Percentiles rank a stretch among this genome's conserved stretches.
These are phyloP conservation scores for Hippophae rhamnoides DNA, from an alignment of 306 rosid genomes.

Conservation along the genomic window DNA sequence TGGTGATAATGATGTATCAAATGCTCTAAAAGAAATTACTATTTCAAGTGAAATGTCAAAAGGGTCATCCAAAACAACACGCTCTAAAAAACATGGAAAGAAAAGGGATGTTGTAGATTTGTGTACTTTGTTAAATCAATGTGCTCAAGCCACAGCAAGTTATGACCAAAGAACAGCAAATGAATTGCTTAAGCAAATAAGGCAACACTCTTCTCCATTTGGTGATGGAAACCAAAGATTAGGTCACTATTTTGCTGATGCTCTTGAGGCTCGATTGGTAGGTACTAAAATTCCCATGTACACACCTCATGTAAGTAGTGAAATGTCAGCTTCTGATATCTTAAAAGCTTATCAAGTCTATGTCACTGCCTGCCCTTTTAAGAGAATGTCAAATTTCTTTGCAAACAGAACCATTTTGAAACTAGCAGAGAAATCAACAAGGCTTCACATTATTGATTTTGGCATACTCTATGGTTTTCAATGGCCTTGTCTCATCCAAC, in stretches of 20 bases:
- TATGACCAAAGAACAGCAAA: constrained; percentile 49
- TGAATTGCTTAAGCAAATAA: constrained; percentile 46
- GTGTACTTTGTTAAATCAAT: constrained; percentile 52
- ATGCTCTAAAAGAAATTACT: background rate
- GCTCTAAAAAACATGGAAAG: constrained; percentile 9
- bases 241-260: constrained; percentile 57
- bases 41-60: background rate
- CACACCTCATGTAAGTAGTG: background rate
- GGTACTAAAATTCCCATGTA: constrained; percentile 34
- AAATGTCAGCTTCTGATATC: constrained; percentile 38
- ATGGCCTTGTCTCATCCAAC: constrained; percentile 67
- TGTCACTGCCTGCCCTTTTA: constrained; percentile 47
- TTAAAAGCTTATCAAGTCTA: constrained; percentile 50
- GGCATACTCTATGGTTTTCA: constrained; percentile 72
- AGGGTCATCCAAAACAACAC: constrained; percentile 5
- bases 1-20: constrained; percentile 1
- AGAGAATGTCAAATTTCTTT: constrained; percentile 33
- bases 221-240: constrained; percentile 65
- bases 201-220: constrained; percentile 42
- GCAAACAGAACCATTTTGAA: constrained; percentile 31
- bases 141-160: constrained; percentile 60
- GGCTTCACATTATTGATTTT: constrained; percentile 59
- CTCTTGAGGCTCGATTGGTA: constrained; percentile 50
- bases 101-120: constrained; percentile 32
- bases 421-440: constrained; percentile 27